phyloP scores from a whole-genome alignment of 169 alveolate genomes.

The Amoebophrya sp. region DNA sequence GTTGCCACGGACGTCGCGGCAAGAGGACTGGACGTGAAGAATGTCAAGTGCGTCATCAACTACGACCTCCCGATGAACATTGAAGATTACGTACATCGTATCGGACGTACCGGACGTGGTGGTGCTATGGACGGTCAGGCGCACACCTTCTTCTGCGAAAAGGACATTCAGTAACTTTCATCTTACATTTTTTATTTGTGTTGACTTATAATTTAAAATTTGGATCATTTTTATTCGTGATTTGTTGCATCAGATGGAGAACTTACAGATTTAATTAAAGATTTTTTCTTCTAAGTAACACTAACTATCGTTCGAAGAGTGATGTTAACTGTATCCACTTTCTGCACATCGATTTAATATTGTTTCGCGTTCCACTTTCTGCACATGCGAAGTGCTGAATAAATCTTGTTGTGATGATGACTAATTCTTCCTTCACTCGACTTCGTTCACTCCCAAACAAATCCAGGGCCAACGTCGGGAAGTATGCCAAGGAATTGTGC shows the following conservation, averaged over 20 bases:
- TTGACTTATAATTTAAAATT: too few relatives aligned
- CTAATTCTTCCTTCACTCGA: too few relatives aligned
- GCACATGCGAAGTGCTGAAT: too few relatives aligned
- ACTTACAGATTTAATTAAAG: too few relatives aligned
- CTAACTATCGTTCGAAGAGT: neutral
- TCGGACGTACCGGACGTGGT: constrained; percentile 89
- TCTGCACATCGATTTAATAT: too few relatives aligned
- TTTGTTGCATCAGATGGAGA: neutral
- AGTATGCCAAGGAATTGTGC: neutral
- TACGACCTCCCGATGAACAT: constrained; percentile 90
- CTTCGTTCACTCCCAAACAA: too few relatives aligned
- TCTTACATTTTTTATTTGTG: too few relatives aligned
- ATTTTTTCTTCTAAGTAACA: too few relatives aligned
- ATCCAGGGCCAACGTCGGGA: neutral
- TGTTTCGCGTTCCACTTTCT: too few relatives aligned
- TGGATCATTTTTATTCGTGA: neutral
- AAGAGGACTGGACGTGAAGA: constrained; percentile 94
- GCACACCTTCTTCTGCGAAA: constrained; percentile 12
- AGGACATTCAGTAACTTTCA: constrained; percentile 11
- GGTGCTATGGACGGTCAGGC: constrained; percentile 59
- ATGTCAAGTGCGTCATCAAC: constrained; percentile 85
- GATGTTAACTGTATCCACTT: too few relatives aligned
- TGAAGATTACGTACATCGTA: constrained; percentile 92
- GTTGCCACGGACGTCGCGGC: constrained; percentile 98
- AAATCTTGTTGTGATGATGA: too few relatives aligned